Evolutionary conservation across 1,139 yeast genomes (phyloP), one percentile per base, ranked within the genome.

Genomic region (Kurtzmaniella quercitrusa): DNA sequence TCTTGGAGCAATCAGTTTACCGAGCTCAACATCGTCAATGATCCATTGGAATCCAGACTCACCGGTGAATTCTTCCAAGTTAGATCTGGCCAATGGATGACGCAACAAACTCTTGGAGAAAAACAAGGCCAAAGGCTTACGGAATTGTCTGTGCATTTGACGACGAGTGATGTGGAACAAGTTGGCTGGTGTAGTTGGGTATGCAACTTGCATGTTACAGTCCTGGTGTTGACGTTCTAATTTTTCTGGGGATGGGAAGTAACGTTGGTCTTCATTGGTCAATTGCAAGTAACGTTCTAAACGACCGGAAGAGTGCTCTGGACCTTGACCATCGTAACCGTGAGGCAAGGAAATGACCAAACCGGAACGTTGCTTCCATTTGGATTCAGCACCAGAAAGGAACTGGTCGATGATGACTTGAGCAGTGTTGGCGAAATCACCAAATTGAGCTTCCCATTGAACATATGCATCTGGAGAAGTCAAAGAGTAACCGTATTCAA

Each of bases 261-360:
- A 71, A 71, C 98, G 85, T 57, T 88, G 91, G 65, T 94, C 98
- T 73, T 94, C 99, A 65, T 91, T 93, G 65, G 96, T 85, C 63
- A 94, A 72, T 74, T 88, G 96, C 67, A 94, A 79, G 74, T 89
- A 94, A 75, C 99, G 84, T 75, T 94, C 99, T 47, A 94, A 73
- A 78, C 98, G 85, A 60, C 96, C 98, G 48, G 96, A 88, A 32
- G 98, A 93, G 71, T 94, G 99, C 74, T 94, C 99, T 53, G 98
- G 98, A 59, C 99, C 99, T 76, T 93, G 98, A 55, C 99, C 99
- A 67, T 94, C 99, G 65, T 91, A 94, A 73, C 99, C 99, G 65
- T 94, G 99, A 48, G 99, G 99, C 66, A 94, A 79, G 5, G 98
- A 88, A 56, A 94, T 73, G 40, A 93, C 96, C 52, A 94, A 66